Evolutionary conservation across 2,329 filamentous ascomycete genomes (phyloP).

Genomic region (Claviceps digitariae): DNA sequence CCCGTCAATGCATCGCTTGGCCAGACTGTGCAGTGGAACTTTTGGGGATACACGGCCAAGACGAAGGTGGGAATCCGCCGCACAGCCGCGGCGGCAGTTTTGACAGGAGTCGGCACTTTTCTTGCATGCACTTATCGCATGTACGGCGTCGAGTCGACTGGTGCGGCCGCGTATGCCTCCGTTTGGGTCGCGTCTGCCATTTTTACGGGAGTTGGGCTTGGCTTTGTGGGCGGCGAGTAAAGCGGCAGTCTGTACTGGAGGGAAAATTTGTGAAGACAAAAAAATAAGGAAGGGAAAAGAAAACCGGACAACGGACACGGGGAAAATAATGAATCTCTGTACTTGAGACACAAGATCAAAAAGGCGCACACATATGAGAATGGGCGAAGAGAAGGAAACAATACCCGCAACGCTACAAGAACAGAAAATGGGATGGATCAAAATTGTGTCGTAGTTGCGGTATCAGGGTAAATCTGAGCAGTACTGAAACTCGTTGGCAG

Average conservation of each 20-base stretch:
- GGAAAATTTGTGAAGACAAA: too few relatives aligned
- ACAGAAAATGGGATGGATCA: neutral
- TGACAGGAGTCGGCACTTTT: slow-evolving; percentile 46
- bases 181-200: slow-evolving; percentile 59
- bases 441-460: neutral
- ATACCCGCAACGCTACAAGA: neutral
- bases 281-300: too few relatives aligned
- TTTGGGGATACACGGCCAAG: slow-evolving; percentile 54
- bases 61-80: slow-evolving; percentile 51
- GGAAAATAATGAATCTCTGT: too few relatives aligned
- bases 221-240: slow-evolving; percentile 34
- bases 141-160: slow-evolving; percentile 53
- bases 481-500: neutral
- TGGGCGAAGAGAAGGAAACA: neutral
- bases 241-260: too few relatives aligned
- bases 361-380: neutral
- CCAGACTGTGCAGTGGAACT: slow-evolving; percentile 59
- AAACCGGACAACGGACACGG: too few relatives aligned
- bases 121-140: slow-evolving; percentile 54
- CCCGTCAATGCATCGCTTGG: slow-evolving; percentile 49
- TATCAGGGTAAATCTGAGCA: neutral
- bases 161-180: slow-evolving; percentile 58
- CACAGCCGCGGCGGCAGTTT: slow-evolving; percentile 43
- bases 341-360: too few relatives aligned
- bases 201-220: slow-evolving; percentile 43